Base-by-base conservation (phyloP, 2,329 filamentous ascomycete species). In the Phyllosticta ampelicida region DNA sequence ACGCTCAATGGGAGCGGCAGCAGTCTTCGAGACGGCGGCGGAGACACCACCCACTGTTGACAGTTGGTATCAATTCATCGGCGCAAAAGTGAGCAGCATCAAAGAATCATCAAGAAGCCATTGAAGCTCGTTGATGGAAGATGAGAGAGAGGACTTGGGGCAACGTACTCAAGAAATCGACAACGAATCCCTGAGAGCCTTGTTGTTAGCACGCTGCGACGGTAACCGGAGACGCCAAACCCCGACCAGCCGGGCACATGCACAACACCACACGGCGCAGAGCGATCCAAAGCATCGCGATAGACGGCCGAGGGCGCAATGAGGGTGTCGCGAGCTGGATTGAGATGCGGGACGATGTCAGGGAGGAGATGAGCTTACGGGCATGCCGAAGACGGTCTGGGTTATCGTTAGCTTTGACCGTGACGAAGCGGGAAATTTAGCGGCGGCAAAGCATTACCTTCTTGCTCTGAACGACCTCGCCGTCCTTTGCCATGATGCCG, bases 11-110 rank as follows among this genome's bases (percentile, higher is more conserved):
- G 94, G 94, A 81, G 94, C 94, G 76, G 94, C 94, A 75, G 94
- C 94, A 70, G 94, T 99, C 90, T 99, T 99, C 77, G 94, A 99
- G 87, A 99, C 91, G 79, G 94, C 94, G 79, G 94, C 94, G 75
- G 94, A 96, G 71, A 99, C 87, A 96, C 94, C 94, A 87, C 94
- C 94, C 94, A 99, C 90, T 95, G 70, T 74, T 70, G 66, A 72
- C 68, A 69, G 73, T 80, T 72, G 80, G 78, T 72, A 48, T 19
- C 36, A 21, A 44, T 28, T 10, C 19, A 23, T 48, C 29, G 53
- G 26, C 36, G 36, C 36, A 44, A 44, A 44, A 30, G 26, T 30
- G 36, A 50, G 21, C n/a, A 53, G 18, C 54, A 53, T 59, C 57
- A 23, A 18, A 20, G 49, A 60, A 23, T n/a, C 50, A 53, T 23